Conservation (phyloP, 257 asterid genomes). For the Eustoma russellianum region DNA sequence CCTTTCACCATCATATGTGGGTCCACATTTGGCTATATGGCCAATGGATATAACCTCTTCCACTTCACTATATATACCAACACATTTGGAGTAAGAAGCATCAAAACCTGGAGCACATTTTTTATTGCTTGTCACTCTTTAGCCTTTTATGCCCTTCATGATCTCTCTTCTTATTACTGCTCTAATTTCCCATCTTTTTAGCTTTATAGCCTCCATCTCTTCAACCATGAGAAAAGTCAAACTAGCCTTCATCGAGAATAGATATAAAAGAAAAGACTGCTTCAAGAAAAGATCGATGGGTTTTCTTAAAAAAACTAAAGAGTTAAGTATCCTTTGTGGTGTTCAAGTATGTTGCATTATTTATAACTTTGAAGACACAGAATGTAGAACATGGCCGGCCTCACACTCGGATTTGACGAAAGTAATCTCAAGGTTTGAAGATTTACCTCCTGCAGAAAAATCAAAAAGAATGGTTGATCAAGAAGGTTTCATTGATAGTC, state of each 20-base stretch:
- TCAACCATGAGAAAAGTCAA: background rate
- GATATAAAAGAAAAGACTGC: background rate
- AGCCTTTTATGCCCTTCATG: too few relatives aligned
- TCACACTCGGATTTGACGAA: background rate
- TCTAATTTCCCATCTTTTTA: too few relatives aligned
- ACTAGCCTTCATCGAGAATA: background rate
- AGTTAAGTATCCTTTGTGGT: constrained; percentile 8
- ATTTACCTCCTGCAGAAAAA: background rate
- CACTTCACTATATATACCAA: too few relatives aligned
- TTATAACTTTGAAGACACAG: background rate
- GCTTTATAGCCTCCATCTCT: too few relatives aligned
- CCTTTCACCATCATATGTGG: too few relatives aligned
- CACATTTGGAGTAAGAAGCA: too few relatives aligned
- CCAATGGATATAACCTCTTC: too few relatives aligned
- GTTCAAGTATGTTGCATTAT: background rate
- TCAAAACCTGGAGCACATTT: too few relatives aligned
- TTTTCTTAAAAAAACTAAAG: constrained; percentile 1
- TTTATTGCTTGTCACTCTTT: too few relatives aligned
- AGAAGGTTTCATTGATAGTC: background rate
- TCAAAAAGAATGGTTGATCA: background rate
- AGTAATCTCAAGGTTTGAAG: background rate
- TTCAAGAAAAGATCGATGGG: constrained; percentile 10
- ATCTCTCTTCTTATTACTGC: too few relatives aligned
- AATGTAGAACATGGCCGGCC: background rate
- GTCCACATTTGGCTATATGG: too few relatives aligned